A percentile compares a stretch with the other conserved stretches of the same genome.
These are phyloP conservation scores for Trichoderma guizhouense DNA, from an alignment of 2,329 filamentous ascomycete species.

Conservation along the genomic window DNA sequence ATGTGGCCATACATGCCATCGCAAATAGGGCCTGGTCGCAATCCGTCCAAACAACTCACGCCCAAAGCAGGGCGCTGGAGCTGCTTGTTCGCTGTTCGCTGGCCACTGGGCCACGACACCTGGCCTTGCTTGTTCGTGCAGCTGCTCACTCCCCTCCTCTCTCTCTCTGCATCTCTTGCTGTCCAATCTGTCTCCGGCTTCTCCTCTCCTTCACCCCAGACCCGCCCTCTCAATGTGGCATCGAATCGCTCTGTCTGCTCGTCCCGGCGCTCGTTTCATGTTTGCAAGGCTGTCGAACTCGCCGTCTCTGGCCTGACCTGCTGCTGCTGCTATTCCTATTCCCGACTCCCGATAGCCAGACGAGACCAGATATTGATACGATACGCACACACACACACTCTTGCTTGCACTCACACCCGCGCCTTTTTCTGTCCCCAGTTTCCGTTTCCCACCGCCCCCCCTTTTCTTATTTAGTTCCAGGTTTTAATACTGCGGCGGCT, in stretches of 20 bases:
- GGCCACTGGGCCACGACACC: constrained; percentile 15
- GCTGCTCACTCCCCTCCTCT: constrained; percentile 14
- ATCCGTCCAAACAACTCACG: not conserved
- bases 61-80: constrained; percentile 14
- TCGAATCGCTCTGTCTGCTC: constrained; percentile 24
- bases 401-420: constrained; percentile 1
- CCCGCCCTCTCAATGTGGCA: constrained; percentile 30
- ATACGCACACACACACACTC: not conserved
- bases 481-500: constrained; percentile 21
- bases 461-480: constrained; percentile 18
- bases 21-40: not conserved
- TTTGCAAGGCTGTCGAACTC: constrained; percentile 30
- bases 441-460: constrained; percentile 22
- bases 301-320: not conserved
- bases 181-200: not conserved
- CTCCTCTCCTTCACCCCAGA: constrained; percentile 17
- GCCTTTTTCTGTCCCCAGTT: constrained; percentile 11
- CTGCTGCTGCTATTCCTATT: constrained; percentile 19
- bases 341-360: constrained; percentile 19
- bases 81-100: not conserved
- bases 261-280: constrained; percentile 26
- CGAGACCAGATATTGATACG: constrained; percentile 18
- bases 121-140: not conserved
- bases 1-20: not conserved
- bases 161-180: not conserved